Base-by-base conservation (phyloP, 139 green algal genomes). In the Diplosphaera chodatii region DNA sequence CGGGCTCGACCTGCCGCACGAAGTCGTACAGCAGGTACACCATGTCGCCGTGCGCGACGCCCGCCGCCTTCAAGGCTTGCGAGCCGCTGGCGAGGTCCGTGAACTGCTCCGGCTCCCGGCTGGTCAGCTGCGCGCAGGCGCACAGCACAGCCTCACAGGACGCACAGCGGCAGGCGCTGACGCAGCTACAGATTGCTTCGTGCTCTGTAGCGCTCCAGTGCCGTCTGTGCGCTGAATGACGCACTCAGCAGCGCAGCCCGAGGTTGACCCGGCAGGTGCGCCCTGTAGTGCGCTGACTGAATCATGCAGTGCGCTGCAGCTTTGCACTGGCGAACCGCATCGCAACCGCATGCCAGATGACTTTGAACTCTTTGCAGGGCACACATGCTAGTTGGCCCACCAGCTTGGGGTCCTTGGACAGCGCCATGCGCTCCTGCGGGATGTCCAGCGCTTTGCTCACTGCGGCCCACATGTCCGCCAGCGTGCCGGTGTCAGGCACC, bases 21-120 rank as follows among this genome's bases (percentile, higher is more conserved):
- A 87, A 86, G 73, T 77, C 71, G 78, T 93, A 93, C 10, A 85
- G 69, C 80, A 94, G 75, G 73, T 86, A 90, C 23, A 92, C 68
- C 80, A 93, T 77, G 62, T 89, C 84, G 1, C 89, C 87, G 34
- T 92, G 85, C 31, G 67, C n/a, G 25, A 92, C 70, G 28, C 82
- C 82, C 66, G 85, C 55, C 8, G 73, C 37, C 32, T 33, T 55
- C 13, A 90, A 73, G 5, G 8, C 10, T 13, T 59, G n/a, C n/a
- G 28, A 28, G 55, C 67, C 62, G 31, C 72, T 63, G 0, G 48
- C 73, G 62, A 91, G 37, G 69, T 89, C 83, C 5, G 41, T 32
- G 64, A 90, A 88, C 1, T 62, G 32, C n/a, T 77, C 67, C 15
- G 77, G 75, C 4, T 78, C 81, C 71, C 84, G 84, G 68, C 66